Evolutionary conservation across 1,284 basidiomycete species (phyloP), one percentile per base, ranked within the genome.

Genomic region (Moniliophthora roreri): DNA sequence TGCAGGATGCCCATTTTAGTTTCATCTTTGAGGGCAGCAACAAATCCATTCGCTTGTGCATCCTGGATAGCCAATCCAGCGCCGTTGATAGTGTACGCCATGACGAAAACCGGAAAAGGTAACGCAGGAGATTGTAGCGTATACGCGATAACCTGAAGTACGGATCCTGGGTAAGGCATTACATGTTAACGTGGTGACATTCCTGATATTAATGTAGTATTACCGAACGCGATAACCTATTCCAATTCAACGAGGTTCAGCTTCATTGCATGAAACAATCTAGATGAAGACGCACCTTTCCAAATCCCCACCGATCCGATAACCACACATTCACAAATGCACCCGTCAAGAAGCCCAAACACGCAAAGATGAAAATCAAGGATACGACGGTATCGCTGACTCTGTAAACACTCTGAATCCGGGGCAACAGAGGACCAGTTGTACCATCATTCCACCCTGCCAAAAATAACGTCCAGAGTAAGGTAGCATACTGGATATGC

Each of bases 31-130:
- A 84, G 68, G 49, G 69, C 69, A 15, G 78, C 77, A 10, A 82
- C 75, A 56, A 74, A 82, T 1, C 79, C 79, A 60, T 83, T 84
- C 1, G 78, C 74, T 61, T 82, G 80, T 1, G 82, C 81, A 56
- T 83, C 75, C 76, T 79, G 78, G 10, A 84, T 62, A 3, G 84
- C 76, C 42, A 83, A 63, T 0, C 85, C 88, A 47, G 87, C 78
- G 0, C 89, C 87, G 57, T 80, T 84, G 60, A 89, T 69, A 13
- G 74, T 66, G 60, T 79, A 87, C 0, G 77, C 74, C 23, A 86
- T 63, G 9, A 79, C 77, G 57, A 86, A 85, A 1, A 77, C 72
- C 1, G 85, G 84, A 61, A 85, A 90, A 1, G 87, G 86, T 0
- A 80, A 74, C 2, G 78, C 79, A 15, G 83, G 71, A n/a, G 78